phyloP scores from a whole-genome alignment of 768 basidiomycete genomes.

The Russula ochroleuca region DNA sequence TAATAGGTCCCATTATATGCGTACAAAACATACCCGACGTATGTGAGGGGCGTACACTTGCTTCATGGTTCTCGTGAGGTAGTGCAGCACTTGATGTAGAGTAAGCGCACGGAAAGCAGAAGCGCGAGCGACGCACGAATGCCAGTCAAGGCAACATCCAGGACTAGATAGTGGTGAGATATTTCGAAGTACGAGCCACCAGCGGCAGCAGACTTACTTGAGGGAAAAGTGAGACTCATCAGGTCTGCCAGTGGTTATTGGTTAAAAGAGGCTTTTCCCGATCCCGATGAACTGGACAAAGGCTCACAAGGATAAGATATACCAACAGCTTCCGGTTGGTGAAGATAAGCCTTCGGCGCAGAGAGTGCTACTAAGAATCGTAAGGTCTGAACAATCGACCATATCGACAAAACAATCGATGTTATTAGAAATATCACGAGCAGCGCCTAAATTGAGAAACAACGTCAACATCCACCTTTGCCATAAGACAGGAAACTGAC shows the following conservation, averaged over 20 bases:
- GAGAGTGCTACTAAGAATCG: background rate
- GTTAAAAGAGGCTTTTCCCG: background rate
- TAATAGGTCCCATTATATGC: background rate
- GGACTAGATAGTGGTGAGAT: slow-evolving; percentile 4
- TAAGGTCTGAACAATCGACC: background rate
- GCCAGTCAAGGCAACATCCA: slow-evolving; percentile 3
- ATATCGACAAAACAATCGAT: background rate
- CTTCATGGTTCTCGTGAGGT: slow-evolving; percentile 15
- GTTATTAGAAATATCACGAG: slow-evolving; percentile 11
- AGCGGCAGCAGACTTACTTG: slow-evolving; percentile 5
- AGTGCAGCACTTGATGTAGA: background rate
- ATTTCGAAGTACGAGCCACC: background rate
- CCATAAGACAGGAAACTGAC: background rate
- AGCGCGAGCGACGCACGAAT: slow-evolving; percentile 8
- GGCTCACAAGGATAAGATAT: slow-evolving; percentile 14
- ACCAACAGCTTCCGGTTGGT: background rate
- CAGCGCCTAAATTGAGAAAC: background rate
- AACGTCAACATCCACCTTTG: background rate
- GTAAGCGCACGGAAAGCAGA: background rate
- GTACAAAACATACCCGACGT: slow-evolving; percentile 7
- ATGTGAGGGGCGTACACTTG: slow-evolving; percentile 4
- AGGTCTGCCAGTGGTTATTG: background rate
- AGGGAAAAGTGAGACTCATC: slow-evolving; percentile 12
- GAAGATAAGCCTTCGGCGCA: background rate
- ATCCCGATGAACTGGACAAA: background rate